A percentile compares a stretch with the other conserved stretches of the same genome.
phyloP scores from a whole-genome alignment of 2,329 filamentous ascomycete species.

The Aureobasidium zeae region DNA sequence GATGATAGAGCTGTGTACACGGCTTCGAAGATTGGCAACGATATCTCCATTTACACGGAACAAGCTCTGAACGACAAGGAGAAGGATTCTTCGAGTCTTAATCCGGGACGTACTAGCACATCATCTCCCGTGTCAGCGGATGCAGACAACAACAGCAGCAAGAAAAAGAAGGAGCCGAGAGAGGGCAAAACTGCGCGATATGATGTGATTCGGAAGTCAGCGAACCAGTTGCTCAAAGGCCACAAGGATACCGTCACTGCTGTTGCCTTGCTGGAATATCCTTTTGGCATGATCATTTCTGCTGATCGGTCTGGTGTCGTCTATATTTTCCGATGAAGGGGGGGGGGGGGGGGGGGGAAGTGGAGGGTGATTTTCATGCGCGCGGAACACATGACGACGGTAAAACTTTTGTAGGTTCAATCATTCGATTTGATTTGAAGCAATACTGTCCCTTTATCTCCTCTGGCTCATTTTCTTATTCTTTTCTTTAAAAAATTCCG shows the following conservation, averaged over 20 bases:
- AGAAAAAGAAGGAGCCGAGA: conserved; percentile 24
- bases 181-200: conserved; percentile 56
- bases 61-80: conserved; percentile 1
- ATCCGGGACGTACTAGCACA: background rate
- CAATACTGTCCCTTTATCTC: no score
- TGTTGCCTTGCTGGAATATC: conserved; percentile 76
- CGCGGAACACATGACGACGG: background rate
- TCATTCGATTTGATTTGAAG: no score
- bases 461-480: no score
- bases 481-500: no score
- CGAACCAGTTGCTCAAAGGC: conserved; percentile 74
- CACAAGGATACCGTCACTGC: conserved; percentile 85
- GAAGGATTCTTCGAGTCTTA: background rate
- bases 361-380: no score
- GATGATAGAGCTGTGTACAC: conserved; percentile 67
- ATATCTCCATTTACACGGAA: conserved; percentile 33
- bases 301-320: conserved; percentile 83
- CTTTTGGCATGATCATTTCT: conserved; percentile 87
- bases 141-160: conserved; percentile 28
- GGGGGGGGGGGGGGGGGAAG: background rate
- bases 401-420: no score
- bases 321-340: conserved; percentile 54
- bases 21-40: conserved; percentile 30
- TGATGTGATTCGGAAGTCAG: conserved; percentile 78
- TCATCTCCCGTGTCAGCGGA: conserved; percentile 1